phyloP scores from a whole-genome alignment of 208 protist species.

The Plasmodiophora brassicae region DNA sequence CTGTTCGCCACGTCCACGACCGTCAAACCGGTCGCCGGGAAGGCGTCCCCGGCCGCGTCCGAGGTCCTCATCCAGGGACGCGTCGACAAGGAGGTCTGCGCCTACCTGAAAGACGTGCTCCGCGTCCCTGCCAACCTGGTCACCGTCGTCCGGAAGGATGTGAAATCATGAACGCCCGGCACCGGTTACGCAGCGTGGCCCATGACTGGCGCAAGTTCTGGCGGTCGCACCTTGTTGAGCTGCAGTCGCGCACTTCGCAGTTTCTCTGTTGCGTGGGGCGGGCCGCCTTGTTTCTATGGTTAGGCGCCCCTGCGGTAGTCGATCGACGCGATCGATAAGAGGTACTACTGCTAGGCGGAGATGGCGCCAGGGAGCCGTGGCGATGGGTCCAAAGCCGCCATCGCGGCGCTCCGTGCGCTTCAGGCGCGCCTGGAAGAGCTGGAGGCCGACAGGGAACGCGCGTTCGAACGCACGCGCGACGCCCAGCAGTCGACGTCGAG shows the following conservation, averaged over 20 bases:
- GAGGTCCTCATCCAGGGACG: constrained; percentile 1
- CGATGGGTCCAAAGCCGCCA: neutral
- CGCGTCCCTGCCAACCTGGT: neutral
- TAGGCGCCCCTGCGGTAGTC: too few species aligned
- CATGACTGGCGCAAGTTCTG: too few species aligned
- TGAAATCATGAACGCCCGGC: too few species aligned
- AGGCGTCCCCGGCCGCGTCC: neutral
- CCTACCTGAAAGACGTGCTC: neutral
- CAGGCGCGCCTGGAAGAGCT: neutral
- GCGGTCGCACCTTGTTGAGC: too few species aligned
- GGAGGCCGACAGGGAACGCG: neutral
- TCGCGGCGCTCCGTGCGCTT: neutral
- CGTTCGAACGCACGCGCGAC: neutral
- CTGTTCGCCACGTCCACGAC: neutral
- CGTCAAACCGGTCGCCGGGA: neutral
- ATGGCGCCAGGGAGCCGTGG: too few species aligned
- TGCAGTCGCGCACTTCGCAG: too few species aligned
- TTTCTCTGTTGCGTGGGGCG: too few species aligned
- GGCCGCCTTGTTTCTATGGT: too few species aligned
- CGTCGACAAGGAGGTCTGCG: neutral
- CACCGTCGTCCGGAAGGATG: constrained; percentile 11
- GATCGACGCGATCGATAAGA: too few species aligned
- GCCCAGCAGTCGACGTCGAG: neutral
- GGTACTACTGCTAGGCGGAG: too few species aligned
- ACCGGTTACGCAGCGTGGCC: too few species aligned